A percentile compares a stretch with the other conserved stretches of the same genome.
Evolutionary conservation across 177 flowering plant species (phyloP).

Genomic region (Vitis hybrid): DNA sequence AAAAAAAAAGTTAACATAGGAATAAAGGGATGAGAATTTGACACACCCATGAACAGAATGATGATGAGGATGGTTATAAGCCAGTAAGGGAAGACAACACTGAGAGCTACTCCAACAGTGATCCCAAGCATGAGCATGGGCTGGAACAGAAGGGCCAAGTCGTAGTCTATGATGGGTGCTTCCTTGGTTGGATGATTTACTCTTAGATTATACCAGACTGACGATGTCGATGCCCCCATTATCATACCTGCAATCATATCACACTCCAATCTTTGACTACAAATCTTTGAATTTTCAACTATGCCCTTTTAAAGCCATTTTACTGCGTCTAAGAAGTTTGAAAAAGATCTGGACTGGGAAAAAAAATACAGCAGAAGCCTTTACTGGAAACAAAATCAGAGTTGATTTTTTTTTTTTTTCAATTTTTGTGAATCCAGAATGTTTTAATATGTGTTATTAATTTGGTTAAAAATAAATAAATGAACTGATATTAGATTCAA

Average conservation of each 20-base stretch:
- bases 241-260: conserved; percentile 77
- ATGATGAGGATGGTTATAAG: conserved; percentile 89
- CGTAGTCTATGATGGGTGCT: conserved; percentile 87
- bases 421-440: too few relatives aligned
- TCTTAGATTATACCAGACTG: conserved; percentile 91
- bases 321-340: too few relatives aligned
- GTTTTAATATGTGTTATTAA: too few relatives aligned
- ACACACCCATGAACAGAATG: conserved; percentile 74
- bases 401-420: too few relatives aligned
- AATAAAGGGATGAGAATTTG: not conserved
- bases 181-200: conserved; percentile 79
- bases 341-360: too few relatives aligned
- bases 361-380: too few relatives aligned
- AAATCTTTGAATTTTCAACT: not conserved
- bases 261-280: not conserved
- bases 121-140: conserved; percentile 97
- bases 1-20: not conserved
- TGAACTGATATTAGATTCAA: too few relatives aligned
- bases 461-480: too few relatives aligned
- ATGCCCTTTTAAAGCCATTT: too few relatives aligned
- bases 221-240: conserved; percentile 94
- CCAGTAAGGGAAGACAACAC: conserved; percentile 96
- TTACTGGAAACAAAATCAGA: too few relatives aligned
- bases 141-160: conserved; percentile 86
- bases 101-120: conserved; percentile 82